phyloP scores from a whole-genome alignment of 495 filamentous ascomycete species.

The Chaetomium cochliodes region DNA sequence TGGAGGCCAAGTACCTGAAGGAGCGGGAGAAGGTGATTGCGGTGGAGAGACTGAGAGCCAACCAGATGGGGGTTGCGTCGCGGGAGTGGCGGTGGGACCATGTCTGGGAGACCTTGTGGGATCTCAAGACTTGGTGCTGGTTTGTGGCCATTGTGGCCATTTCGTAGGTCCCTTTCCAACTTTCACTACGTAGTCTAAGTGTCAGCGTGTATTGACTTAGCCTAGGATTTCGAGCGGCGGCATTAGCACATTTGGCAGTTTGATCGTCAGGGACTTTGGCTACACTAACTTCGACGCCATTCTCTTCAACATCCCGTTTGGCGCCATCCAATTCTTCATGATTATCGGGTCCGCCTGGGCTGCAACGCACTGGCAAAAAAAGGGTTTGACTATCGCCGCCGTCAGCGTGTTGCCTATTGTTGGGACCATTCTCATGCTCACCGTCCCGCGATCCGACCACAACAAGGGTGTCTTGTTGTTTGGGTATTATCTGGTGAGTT shows the following conservation, averaged over 20 bases:
- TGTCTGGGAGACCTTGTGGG: slow-evolving; percentile 58
- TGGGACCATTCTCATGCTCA: slow-evolving; percentile 53
- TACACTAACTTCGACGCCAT: slow-evolving; percentile 60
- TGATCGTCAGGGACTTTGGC: slow-evolving; percentile 62
- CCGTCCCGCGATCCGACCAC: slow-evolving; percentile 47
- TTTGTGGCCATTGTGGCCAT: slow-evolving; percentile 56
- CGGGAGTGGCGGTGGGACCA: slow-evolving; percentile 47
- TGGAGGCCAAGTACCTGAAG: slow-evolving; percentile 57
- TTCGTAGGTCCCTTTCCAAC: slow-evolving; percentile 31
- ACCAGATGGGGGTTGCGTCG: slow-evolving; percentile 49
- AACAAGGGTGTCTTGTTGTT: slow-evolving; percentile 42
- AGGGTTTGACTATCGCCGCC: slow-evolving; percentile 56
- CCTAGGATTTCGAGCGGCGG: slow-evolving; percentile 45
- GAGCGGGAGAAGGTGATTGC: slow-evolving; percentile 60
- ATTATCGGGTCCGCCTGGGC: slow-evolving; percentile 49
- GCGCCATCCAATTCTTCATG: slow-evolving; percentile 48
- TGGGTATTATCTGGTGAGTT: slow-evolving; percentile 40
- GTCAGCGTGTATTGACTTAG: slow-evolving; percentile 5
- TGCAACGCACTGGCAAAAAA: slow-evolving; percentile 50
- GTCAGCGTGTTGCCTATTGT: slow-evolving; percentile 57
- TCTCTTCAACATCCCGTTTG: slow-evolving; percentile 65
- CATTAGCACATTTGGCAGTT: slow-evolving; percentile 62
- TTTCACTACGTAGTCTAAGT: background rate
- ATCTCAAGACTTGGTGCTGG: slow-evolving; percentile 65
- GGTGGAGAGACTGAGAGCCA: slow-evolving; percentile 53